Conservation (phyloP, 176 grass and related monocot genomes). For the Juncus inflexus region DNA sequence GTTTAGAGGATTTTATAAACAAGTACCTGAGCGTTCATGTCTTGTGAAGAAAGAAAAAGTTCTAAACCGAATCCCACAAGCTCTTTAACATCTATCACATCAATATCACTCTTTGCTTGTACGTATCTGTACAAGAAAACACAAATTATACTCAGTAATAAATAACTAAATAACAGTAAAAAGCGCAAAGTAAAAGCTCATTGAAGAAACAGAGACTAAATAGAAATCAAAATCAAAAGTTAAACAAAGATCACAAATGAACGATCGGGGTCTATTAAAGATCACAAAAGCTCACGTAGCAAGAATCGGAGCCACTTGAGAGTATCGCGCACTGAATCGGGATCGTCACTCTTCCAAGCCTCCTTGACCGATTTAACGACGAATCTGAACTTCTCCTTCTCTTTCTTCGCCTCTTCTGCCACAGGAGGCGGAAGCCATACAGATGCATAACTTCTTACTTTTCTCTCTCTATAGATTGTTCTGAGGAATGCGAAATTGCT, state of each 20-base stretch:
- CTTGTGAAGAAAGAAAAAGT: slow-evolving; percentile 63
- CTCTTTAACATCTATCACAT: slow-evolving; percentile 59
- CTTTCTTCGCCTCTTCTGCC: slow-evolving; percentile 44
- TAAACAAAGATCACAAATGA: slow-evolving; percentile 62
- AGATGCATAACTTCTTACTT: no score
- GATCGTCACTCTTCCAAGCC: slow-evolving; percentile 51
- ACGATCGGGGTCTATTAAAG: slow-evolving; percentile 86
- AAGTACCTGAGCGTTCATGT: slow-evolving; percentile 78
- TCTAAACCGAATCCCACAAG: slow-evolving; percentile 75
- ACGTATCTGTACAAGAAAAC: slow-evolving; percentile 46
- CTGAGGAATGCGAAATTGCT: no score
- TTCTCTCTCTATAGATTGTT: no score
- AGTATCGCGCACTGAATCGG: slow-evolving; percentile 69
- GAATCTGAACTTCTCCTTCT: slow-evolving; percentile 54
- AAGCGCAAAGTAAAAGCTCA: no score
- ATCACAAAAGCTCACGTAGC: no score
- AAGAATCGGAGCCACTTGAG: no score
- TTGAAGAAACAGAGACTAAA: no score
- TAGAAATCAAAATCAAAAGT: no score
- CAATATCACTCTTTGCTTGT: slow-evolving; percentile 84
- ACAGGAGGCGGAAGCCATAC: slow-evolving; percentile 80
- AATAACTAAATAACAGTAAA: neutral
- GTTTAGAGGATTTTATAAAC: neutral
- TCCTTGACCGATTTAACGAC: slow-evolving; percentile 48
- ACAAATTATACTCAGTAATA: slow-evolving; percentile 5